phyloP scores from a whole-genome alignment of 345 rosid genomes.

The Eucalyptus pauciflora region DNA sequence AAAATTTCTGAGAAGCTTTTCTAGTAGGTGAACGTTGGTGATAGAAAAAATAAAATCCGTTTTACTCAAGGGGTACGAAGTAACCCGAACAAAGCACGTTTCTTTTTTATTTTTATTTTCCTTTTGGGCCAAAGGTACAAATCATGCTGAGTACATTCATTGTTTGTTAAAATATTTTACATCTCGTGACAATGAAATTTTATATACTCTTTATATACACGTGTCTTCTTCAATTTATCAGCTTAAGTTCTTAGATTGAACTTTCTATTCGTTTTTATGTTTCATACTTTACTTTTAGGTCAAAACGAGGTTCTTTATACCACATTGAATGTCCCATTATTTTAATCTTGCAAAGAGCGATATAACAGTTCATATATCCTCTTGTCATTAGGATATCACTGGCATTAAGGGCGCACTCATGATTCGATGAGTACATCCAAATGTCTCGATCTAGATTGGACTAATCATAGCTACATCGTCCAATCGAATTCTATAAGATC shows the following conservation, averaged over 20 bases:
- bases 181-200: accelerated
- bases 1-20: background rate
- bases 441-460: background rate
- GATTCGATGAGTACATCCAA: background rate
- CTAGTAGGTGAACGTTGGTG: background rate
- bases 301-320: background rate
- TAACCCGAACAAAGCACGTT: background rate
- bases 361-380: background rate
- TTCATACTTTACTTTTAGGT: background rate
- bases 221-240: background rate
- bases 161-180: background rate
- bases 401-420: background rate
- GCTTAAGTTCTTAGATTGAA: background rate
- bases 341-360: background rate
- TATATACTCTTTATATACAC: background rate
- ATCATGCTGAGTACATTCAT: background rate
- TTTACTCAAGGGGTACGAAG: background rate
- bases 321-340: background rate
- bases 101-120: background rate
- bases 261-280: background rate
- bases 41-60: background rate
- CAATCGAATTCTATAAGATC: background rate
- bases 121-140: background rate
- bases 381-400: background rate
- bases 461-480: background rate